Base-by-base conservation (phyloP, 202 grass and related monocot genomes). In the Brachypodium distachyon region DNA sequence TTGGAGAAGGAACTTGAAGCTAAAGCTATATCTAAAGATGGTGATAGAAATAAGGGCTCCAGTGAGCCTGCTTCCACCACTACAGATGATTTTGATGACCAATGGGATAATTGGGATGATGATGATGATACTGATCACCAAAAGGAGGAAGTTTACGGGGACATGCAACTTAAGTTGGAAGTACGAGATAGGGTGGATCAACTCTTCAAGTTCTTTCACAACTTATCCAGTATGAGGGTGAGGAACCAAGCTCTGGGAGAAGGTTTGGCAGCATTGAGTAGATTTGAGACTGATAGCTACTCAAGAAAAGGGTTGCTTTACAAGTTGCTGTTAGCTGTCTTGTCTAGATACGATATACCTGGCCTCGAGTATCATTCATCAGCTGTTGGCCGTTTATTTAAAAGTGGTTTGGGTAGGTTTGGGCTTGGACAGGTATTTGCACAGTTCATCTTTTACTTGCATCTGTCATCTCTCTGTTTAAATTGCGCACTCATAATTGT, bases 391-490 rank as follows among this genome's bases (percentile, higher is more conserved):
- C 87, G 89, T 10, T 81, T 98, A 70, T 92, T 98, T 51, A 98
- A 98, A 89, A 95, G 87, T 48, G 96, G 91, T 59, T 87, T 95
- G 54, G 91, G 95, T 67, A 92, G 96, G 74, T 95, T 98, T 67
- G 96, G 96, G 40, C 89, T 98, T 81, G 96, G 91, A 67, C 96
- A 98, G 87, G 91, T 95, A 49, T 40, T 84, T 72, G 33, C 32
- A 54, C 19, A 44, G 12, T 67, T 27, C 4, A 4, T 57, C 18
- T 76, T 54, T 83, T 38, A 46, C 4, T 56, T 60, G 28, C 3
- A 60, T 82, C 21, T 69, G 41, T 7, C 53, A 7, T 74, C 51
- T 56, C 25, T 33, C 80, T 21, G 16, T 58, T 73, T 64, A 51
- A 65, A 34, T 78, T 77, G 64, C 2, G 5, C 22, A 21, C 70